Conservation (phyloP, 176 grass and related monocot genomes). For the Elymus sibiricus region DNA sequence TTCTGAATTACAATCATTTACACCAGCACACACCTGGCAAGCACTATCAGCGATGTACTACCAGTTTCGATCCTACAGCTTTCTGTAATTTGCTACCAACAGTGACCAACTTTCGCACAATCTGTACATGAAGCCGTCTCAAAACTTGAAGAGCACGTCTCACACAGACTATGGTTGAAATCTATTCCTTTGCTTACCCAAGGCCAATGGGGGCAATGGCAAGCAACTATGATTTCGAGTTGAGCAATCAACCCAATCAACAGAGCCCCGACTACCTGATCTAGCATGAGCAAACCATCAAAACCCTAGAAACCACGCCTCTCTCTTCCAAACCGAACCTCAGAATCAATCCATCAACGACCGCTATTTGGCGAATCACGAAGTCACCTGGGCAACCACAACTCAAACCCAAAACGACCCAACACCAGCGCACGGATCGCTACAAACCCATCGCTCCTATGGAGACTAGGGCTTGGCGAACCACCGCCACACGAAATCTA, state of each 20-base stretch:
- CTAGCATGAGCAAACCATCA: not conserved
- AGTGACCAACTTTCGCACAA: not conserved
- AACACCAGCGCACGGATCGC: not conserved
- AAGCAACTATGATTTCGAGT: not conserved
- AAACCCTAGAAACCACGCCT: not conserved
- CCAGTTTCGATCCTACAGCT: not conserved
- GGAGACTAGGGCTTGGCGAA: not conserved
- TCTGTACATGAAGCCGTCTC: not conserved
- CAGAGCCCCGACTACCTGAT: not conserved
- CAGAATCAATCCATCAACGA: not conserved
- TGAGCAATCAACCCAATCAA: not conserved
- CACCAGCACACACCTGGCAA: not conserved
- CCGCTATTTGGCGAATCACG: not conserved
- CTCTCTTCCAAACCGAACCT: not conserved
- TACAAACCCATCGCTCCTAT: not conserved
- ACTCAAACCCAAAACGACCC: not conserved
- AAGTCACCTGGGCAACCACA: not conserved
- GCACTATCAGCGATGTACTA: not conserved
- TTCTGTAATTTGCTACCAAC: not conserved
- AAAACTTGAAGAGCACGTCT: not conserved
- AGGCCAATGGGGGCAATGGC: not conserved
- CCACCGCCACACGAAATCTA: not conserved
- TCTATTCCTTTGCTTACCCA: not conserved
- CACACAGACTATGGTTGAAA: not conserved
- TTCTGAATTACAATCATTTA: not conserved